A percentile compares a stretch with the other conserved stretches of the same genome.
These are phyloP conservation scores for Mortierella sp. DNA, from an alignment of 371 early-diverging fungal genomes.

Conservation along the genomic window DNA sequence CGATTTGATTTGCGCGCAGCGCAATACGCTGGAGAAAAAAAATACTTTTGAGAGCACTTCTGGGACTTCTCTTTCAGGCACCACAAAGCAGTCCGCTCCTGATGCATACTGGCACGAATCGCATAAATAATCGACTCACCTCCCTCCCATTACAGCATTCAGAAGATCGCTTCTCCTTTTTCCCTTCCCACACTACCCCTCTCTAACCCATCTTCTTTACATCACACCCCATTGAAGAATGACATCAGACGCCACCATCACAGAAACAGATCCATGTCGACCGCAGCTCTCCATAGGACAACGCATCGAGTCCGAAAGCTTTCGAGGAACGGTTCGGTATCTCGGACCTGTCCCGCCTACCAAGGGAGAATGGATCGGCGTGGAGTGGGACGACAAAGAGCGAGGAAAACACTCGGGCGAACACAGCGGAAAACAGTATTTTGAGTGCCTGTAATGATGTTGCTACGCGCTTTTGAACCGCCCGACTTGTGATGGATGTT, in stretches of 20 bases:
- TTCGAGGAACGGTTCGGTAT: slow-evolving; percentile 70
- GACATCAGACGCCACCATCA: slow-evolving; percentile 1
- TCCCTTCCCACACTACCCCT: neutral
- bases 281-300: slow-evolving; percentile 28
- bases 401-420: slow-evolving; percentile 90
- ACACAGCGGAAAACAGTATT: slow-evolving; percentile 73
- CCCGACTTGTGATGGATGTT: too few species aligned
- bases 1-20: too few species aligned
- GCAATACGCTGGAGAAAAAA: too few species aligned
- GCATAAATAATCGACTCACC: too few species aligned
- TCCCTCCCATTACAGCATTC: neutral
- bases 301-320: slow-evolving; percentile 26
- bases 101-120: too few species aligned
- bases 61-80: too few species aligned
- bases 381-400: slow-evolving; percentile 86
- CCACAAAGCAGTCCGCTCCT: too few species aligned
- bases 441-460: slow-evolving; percentile 67
- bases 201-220: neutral
- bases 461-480: neutral
- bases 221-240: slow-evolving; percentile 3
- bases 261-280: slow-evolving; percentile 1
- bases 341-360: slow-evolving; percentile 70
- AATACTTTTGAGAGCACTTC: too few species aligned
- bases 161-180: too few species aligned
- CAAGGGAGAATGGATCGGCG: slow-evolving; percentile 83